Evolutionary conservation across 805 yeast species (phyloP).

Genomic region (Zygosaccharomyces bailii): DNA sequence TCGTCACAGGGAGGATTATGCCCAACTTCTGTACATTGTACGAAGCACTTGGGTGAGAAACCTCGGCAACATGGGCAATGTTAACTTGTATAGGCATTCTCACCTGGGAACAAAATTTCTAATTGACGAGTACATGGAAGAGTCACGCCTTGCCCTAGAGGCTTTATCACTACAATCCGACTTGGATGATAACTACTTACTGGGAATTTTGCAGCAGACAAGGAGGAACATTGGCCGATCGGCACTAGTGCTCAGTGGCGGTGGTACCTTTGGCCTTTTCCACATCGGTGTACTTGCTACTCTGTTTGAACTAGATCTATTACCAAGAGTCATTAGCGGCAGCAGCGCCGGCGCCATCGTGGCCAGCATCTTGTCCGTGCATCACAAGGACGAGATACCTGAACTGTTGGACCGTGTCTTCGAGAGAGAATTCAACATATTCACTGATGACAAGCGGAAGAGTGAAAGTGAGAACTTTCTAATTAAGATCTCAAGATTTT

Average conservation of each 20-base stretch:
- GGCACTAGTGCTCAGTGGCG: conserved; percentile 92
- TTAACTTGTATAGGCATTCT: conserved; percentile 69
- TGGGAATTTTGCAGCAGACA: conserved; percentile 81
- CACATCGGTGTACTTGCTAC: conserved; percentile 91
- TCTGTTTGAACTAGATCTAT: conserved; percentile 63
- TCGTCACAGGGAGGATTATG: conserved; percentile 54
- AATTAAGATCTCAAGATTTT: conserved; percentile 52
- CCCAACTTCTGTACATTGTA: conserved; percentile 63
- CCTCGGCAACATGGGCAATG: conserved; percentile 82
- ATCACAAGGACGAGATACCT: conserved; percentile 65
- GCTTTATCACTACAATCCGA: conserved; percentile 30
- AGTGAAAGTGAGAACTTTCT: conserved; percentile 51
- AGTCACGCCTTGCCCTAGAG: conserved; percentile 56
- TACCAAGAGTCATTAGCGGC: conserved; percentile 89
- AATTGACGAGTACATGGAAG: conserved; percentile 78
- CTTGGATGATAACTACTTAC: conserved; percentile 63
- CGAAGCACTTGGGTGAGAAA: conserved; percentile 84
- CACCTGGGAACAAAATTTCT: conserved; percentile 81
- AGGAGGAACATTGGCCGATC: conserved; percentile 91
- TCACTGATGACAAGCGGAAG: conserved; percentile 52
- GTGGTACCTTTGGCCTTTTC: conserved; percentile 88
- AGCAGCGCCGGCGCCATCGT: conserved; percentile 95
- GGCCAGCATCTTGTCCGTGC: conserved; percentile 82
- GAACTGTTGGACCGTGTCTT: conserved; percentile 49
- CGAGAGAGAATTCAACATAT: conserved; percentile 46